These are phyloP conservation scores for Schizochytrium sp. DNA, from an alignment of 108 stramenopile species.

Conservation along the genomic window DNA sequence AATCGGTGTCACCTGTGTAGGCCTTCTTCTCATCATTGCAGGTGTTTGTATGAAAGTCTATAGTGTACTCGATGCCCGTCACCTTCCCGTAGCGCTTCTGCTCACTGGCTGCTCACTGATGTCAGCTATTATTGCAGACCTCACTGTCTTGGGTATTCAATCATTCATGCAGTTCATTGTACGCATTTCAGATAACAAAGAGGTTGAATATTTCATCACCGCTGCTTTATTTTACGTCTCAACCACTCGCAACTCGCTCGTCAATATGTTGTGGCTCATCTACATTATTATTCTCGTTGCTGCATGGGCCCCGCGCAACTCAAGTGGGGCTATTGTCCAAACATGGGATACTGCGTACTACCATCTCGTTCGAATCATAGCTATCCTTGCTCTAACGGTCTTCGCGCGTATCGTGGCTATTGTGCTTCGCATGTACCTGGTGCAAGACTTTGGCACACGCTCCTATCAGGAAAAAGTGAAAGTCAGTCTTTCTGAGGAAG, in stretches of 20 bases:
- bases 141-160: background rate
- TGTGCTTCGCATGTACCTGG: conserved; percentile 16
- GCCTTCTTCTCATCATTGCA: background rate
- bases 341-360: conserved; percentile 28
- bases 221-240: background rate
- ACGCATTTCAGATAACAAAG: background rate
- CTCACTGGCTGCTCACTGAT: background rate
- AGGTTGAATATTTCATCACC: conserved; percentile 38
- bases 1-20: background rate
- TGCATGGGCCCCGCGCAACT: background rate
- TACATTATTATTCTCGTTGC: background rate
- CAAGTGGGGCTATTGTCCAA: background rate
- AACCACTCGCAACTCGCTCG: background rate
- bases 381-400: conserved; percentile 7
- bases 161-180: background rate
- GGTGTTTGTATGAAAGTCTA: background rate
- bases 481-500: background rate
- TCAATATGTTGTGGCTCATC: background rate
- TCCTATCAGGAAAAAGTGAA: conserved; percentile 50
- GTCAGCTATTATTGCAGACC: background rate
- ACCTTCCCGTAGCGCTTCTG: background rate
- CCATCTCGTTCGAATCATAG: conserved; percentile 32
- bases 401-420: conserved; percentile 22
- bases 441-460: conserved; percentile 35
- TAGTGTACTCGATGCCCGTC: background rate